Conservation (phyloP, 331 rosid species). For the Erythrophleum ivorense region DNA sequence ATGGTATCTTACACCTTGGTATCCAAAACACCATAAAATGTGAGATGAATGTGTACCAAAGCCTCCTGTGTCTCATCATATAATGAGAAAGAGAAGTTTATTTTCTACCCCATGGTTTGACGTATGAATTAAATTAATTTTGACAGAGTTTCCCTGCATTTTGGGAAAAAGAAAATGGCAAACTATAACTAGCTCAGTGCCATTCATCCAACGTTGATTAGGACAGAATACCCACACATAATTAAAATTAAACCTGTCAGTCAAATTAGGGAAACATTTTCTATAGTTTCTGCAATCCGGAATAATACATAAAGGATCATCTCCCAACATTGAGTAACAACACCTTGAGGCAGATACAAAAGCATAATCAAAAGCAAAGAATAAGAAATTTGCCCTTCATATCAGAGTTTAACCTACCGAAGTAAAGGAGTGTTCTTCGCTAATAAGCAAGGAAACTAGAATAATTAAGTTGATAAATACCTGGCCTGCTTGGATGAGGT, state of each 20-base stretch:
- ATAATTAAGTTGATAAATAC: constrained; percentile 30
- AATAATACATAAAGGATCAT: background rate
- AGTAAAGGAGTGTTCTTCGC: constrained; percentile 19
- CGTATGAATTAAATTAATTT: background rate
- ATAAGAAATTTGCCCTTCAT: constrained; percentile 1
- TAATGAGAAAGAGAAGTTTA: background rate
- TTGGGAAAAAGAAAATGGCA: constrained; percentile 8
- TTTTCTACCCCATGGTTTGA: constrained; percentile 3
- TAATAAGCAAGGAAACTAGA: constrained; percentile 5
- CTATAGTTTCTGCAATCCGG: constrained; percentile 18
- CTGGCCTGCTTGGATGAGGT: constrained; percentile 33
- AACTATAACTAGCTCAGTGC: constrained; percentile 7
- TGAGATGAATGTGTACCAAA: background rate
- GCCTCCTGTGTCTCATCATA: background rate
- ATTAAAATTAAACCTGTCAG: constrained; percentile 6
- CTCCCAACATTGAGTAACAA: background rate
- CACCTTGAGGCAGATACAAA: constrained; percentile 7
- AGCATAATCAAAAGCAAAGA: background rate
- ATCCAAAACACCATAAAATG: background rate
- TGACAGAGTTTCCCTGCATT: background rate
- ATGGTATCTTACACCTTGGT: background rate
- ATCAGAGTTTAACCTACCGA: constrained; percentile 34
- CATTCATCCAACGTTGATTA: constrained; percentile 8
- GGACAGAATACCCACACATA: background rate
- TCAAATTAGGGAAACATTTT: constrained; percentile 8